Percentiles rank a stretch among this genome's conserved stretches.
phyloP scores from a whole-genome alignment of 2,329 filamentous ascomycete genomes.

The Grosmannia clavigera region DNA sequence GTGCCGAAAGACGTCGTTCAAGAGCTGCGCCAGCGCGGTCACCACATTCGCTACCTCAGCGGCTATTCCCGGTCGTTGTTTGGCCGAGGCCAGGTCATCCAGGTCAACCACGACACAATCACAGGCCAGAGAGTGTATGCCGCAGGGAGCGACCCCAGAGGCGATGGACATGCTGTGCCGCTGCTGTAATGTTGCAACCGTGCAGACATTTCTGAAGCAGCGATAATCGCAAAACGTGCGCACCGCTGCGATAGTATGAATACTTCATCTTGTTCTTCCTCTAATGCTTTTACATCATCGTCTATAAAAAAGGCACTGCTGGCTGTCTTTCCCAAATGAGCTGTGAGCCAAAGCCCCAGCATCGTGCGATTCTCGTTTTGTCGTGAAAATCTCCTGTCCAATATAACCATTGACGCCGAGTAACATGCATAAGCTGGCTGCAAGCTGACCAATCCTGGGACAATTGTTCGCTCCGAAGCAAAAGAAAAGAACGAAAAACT shows the following conservation, averaged over 20 bases:
- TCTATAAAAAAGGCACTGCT: not conserved
- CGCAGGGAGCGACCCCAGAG: constrained; percentile 74
- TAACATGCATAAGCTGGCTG: not conserved
- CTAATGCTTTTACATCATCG: not conserved
- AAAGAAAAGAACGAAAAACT: not conserved
- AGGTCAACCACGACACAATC: constrained; percentile 52
- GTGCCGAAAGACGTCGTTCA: constrained; percentile 53
- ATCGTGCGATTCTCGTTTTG: not conserved
- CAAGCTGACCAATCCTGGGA: not conserved
- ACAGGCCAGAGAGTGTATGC: constrained; percentile 65
- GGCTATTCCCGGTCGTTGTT: constrained; percentile 58
- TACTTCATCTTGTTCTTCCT: not conserved
- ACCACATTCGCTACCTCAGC: constrained; percentile 53
- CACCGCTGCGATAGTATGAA: not conserved
- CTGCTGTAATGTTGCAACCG: not conserved
- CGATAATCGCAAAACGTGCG: not conserved
- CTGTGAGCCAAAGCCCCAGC: not conserved
- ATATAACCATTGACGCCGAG: not conserved
- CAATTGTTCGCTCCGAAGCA: not conserved
- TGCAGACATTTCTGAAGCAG: not conserved
- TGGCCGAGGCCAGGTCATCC: constrained; percentile 75
- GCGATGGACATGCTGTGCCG: constrained; percentile 48
- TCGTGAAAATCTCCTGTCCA: not conserved
- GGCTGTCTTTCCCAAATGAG: not conserved
- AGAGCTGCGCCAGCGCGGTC: constrained; percentile 54